Evolutionary conservation across 2,329 filamentous ascomycete genomes (phyloP).

Genomic region (Aureobasidium sp.): DNA sequence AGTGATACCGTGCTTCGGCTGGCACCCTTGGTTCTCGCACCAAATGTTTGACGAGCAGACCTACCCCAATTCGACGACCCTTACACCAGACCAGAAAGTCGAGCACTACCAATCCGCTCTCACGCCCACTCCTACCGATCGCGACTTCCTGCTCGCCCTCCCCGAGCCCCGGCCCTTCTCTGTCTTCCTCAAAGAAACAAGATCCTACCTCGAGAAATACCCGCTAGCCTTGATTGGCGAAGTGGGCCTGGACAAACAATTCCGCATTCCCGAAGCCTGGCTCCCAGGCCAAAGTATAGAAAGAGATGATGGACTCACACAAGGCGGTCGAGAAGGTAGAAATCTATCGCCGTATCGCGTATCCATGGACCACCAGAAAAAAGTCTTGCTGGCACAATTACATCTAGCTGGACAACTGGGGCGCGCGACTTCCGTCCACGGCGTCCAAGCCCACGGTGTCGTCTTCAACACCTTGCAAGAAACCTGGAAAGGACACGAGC

Average conservation of each 20-base stretch:
- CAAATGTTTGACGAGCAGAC: constrained; percentile 58
- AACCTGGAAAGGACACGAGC: constrained; percentile 65
- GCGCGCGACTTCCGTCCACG: constrained; percentile 60
- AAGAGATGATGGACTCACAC: constrained; percentile 48
- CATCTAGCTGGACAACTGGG: constrained; percentile 58
- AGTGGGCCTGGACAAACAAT: constrained; percentile 68
- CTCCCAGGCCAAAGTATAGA: constrained; percentile 32
- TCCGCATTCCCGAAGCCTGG: constrained; percentile 60
- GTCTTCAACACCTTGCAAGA: constrained; percentile 57
- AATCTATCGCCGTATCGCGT: constrained; percentile 61
- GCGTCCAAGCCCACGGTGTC: constrained; percentile 67
- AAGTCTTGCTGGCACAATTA: constrained; percentile 60
- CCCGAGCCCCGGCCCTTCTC: constrained; percentile 55
- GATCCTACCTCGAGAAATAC: constrained; percentile 46
- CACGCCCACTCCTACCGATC: constrained; percentile 45
- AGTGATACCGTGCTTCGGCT: constrained; percentile 68
- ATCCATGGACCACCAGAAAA: constrained; percentile 58
- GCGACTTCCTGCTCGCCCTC: constrained; percentile 43
- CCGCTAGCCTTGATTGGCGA: constrained; percentile 66
- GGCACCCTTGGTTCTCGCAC: constrained; percentile 82
- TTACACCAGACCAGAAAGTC: constrained; percentile 38
- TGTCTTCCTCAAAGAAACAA: constrained; percentile 49
- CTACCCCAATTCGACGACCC: constrained; percentile 23
- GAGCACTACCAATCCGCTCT: constrained; percentile 62
- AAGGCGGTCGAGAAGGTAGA: constrained; percentile 62